phyloP scores from a whole-genome alignment of 257 asterid genomes.

The Fraxinus excelsior region DNA sequence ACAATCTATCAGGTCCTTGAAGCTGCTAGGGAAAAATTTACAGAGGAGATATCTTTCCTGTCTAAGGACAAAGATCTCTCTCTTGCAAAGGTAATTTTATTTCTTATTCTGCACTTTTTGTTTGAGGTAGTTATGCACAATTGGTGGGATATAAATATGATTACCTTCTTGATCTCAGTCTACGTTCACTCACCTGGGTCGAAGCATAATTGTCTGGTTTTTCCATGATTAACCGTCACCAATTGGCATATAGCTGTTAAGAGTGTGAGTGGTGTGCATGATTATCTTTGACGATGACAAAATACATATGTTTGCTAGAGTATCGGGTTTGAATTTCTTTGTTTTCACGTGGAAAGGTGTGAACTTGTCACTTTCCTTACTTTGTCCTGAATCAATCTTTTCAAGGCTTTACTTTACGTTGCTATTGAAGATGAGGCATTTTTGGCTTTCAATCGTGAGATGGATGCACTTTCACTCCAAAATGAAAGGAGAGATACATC shows the following conservation, averaged over 20 bases:
- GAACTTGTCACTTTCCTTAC: constrained; percentile 3
- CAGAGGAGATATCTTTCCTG: constrained; percentile 76
- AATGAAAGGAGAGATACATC: constrained; percentile 54
- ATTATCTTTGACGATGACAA: background rate
- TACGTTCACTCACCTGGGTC: background rate
- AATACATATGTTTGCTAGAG: background rate
- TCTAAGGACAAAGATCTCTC: constrained; percentile 87
- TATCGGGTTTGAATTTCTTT: background rate
- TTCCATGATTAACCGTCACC: background rate
- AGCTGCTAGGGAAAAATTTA: constrained; percentile 75
- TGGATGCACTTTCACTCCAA: constrained; percentile 56
- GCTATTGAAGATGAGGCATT: constrained; percentile 89
- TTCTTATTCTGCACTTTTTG: constrained; percentile 9
- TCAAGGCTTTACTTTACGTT: constrained; percentile 77
- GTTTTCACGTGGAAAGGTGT: background rate
- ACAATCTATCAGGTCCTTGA: constrained; percentile 56
- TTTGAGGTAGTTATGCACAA: constrained; percentile 12
- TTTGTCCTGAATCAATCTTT: background rate
- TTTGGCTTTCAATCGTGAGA: constrained; percentile 66
- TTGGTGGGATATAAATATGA: no score
- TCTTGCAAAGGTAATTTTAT: constrained; percentile 71
- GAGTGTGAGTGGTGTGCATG: background rate
- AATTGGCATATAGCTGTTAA: background rate
- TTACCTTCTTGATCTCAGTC: constrained; percentile 10
- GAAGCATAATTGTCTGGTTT: background rate